These are phyloP conservation scores for Lyophyllum semitale DNA, from an alignment of 768 basidiomycete species.

Conservation along the genomic window DNA sequence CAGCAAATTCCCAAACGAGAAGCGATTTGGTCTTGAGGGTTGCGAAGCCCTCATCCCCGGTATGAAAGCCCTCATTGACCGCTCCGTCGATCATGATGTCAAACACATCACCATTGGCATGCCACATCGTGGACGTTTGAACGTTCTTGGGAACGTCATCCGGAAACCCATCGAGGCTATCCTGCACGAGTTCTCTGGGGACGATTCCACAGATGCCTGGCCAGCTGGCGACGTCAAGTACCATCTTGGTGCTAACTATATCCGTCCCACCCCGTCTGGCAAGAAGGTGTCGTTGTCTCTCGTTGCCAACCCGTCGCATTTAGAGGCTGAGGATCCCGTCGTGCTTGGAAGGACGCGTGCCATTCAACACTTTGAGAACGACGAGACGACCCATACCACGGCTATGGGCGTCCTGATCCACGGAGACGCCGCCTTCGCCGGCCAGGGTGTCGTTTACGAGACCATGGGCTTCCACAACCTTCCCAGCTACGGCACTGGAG, in stretches of 20 bases:
- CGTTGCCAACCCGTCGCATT: conserved; percentile 97
- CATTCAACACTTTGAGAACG: conserved; percentile 92
- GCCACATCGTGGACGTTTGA: conserved; percentile 98
- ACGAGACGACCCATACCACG: conserved; percentile 75
- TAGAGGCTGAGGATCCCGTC: conserved; percentile 96
- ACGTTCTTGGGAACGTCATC: conserved; percentile 97
- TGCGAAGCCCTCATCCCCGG: conserved; percentile 97
- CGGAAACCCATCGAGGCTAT: conserved; percentile 98
- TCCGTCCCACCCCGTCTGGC: conserved; percentile 95
- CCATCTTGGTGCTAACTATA: conserved; percentile 98
- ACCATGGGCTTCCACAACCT: conserved; percentile 98
- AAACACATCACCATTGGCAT: conserved; percentile 98
- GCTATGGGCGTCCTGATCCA: conserved; percentile 97
- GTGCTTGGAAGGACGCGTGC: conserved; percentile 99
- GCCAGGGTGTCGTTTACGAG: conserved; percentile 98
- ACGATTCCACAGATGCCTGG: conserved; percentile 60
- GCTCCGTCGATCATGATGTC: conserved; percentile 94
- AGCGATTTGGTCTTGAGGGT: conserved; percentile 98
- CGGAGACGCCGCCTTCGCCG: conserved; percentile 98
- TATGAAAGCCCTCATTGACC: conserved; percentile 99
- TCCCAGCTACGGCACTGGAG: conserved; percentile 94
- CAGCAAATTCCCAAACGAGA: conserved; percentile 98
- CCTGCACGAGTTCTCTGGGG: conserved; percentile 92
- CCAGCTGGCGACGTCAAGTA: conserved; percentile 99
- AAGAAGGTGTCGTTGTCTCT: conserved; percentile 97